A percentile compares a stretch with the other conserved stretches of the same genome.
Evolutionary conservation across 176 grass and related monocot species (phyloP).

Genomic region (Coix lacrymajobi): DNA sequence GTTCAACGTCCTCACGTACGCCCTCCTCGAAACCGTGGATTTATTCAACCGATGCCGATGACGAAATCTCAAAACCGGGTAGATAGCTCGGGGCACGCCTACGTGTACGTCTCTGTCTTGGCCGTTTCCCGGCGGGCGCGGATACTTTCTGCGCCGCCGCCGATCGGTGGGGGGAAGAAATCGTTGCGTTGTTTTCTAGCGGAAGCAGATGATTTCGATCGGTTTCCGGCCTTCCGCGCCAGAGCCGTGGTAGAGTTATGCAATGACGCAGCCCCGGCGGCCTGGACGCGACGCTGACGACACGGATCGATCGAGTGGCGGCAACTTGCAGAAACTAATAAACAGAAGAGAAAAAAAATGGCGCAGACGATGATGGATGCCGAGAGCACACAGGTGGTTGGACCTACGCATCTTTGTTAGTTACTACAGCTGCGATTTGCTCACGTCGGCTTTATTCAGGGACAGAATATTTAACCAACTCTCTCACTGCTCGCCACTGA

Average conservation of each 20-base stretch:
- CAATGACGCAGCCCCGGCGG: not conserved
- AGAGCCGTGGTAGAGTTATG: constrained; percentile 16
- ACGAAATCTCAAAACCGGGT: no score
- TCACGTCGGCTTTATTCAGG: constrained; percentile 7
- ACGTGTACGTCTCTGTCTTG: no score
- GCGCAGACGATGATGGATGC: not conserved
- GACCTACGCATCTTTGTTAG: constrained; percentile 26
- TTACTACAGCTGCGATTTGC: constrained; percentile 23
- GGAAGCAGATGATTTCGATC: not conserved
- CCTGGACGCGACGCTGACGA: constrained; percentile 6
- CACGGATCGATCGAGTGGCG: no score
- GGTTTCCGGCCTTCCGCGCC: not conserved
- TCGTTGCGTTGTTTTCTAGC: no score
- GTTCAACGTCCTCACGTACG: no score
- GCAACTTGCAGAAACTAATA: constrained; percentile 5
- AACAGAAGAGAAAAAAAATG: not conserved
- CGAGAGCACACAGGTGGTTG: constrained; percentile 13
- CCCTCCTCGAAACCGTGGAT: no score
- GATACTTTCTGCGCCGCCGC: no score
- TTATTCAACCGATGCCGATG: no score
- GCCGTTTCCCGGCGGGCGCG: no score
- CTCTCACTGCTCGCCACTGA: not conserved
- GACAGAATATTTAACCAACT: not conserved
- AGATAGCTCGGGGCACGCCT: no score
- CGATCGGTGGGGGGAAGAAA: no score